Evolutionary conservation across 2,329 filamentous ascomycete genomes (phyloP).

Genomic region (Sporothrix brasiliensis): DNA sequence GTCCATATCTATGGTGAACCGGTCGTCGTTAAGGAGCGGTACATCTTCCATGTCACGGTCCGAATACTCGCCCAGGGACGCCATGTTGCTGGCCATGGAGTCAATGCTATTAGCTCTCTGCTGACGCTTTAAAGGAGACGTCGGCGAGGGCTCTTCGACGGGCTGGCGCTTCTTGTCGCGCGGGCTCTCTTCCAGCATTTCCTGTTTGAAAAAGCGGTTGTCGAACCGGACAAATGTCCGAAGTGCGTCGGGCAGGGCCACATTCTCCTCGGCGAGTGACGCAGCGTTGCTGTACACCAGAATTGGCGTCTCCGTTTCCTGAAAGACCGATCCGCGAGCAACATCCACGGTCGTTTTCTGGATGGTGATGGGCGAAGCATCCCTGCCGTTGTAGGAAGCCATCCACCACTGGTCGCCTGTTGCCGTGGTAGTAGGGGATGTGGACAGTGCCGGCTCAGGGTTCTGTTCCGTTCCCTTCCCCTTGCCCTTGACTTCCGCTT

Average conservation of each 20-base stretch:
- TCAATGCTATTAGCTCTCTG: slow-evolving; percentile 52
- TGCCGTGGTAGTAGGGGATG: slow-evolving; percentile 63
- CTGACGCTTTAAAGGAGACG: slow-evolving; percentile 51
- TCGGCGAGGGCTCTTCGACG: slow-evolving; percentile 33
- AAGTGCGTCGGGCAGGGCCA: slow-evolving; percentile 40
- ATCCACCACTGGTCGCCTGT: slow-evolving; percentile 43
- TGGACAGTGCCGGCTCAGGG: slow-evolving; percentile 45
- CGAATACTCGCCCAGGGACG: slow-evolving; percentile 46
- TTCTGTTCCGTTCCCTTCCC: not conserved
- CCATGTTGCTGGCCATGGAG: slow-evolving; percentile 53
- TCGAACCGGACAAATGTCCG: slow-evolving; percentile 44
- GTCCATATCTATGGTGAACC: slow-evolving; percentile 15
- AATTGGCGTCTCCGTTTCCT: slow-evolving; percentile 36
- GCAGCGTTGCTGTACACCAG: slow-evolving; percentile 43
- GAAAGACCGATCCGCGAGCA: slow-evolving; percentile 36
- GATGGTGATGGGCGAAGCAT: slow-evolving; percentile 35
- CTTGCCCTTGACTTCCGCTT: slow-evolving; percentile 28
- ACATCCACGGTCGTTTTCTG: slow-evolving; percentile 36
- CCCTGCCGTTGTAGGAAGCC: slow-evolving; percentile 35
- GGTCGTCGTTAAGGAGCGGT: slow-evolving; percentile 17
- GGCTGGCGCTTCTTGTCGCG: slow-evolving; percentile 40
- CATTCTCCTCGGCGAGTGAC: slow-evolving; percentile 38
- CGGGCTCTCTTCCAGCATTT: slow-evolving; percentile 38
- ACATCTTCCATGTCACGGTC: slow-evolving; percentile 40
- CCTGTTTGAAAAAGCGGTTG: slow-evolving; percentile 44